Evolutionary conservation across 805 yeast species (phyloP), one percentile per base, ranked within the genome.

Genomic region (Candida quercuum): DNA sequence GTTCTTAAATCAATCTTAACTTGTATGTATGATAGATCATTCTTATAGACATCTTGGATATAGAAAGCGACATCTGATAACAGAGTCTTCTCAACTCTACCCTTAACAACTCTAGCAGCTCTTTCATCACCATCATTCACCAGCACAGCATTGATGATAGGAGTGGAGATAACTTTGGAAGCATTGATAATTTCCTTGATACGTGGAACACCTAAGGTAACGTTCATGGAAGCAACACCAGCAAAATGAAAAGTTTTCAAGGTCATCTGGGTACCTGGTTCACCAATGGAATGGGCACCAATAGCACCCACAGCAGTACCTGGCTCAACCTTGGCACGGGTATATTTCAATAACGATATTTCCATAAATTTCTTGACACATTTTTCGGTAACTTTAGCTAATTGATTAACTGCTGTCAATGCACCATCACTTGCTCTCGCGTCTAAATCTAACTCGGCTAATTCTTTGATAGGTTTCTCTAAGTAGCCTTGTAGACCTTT

Each of bases 301-400:
- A 93, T 89, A 19, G 99, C 98, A 48, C 99, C 99, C 38, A 93
- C 98, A 3, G 99, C 99, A 4, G 99, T 93, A 45, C 98, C 99
- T 1, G 99, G 99, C 61, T 93, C 99, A 14, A 93, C 97, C 63
- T 81, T 81, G 7, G 99, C 96, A 48, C 82, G 73, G 38, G 78
- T 77, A 56, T 93, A 93, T 63, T 93, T 93, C 49, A 68, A 66
- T 42, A 91, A 70, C 49, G 97, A 85, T 50, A 84, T 75, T 33
- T 74, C 71, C 54, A 93, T 66, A 62, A 93, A 93, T 47, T 69
- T 74, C 13, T 60, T 61, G 14, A 93, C 74, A 45, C 81, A 69
- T 15, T 57, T 55, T 28, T 71, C 68, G 2, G 94, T 73, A 31
- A 93, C 78, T 54, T 83, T 81, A 46, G 74, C 64, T 23, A 85